Conservation (phyloP, 2,329 filamentous ascomycete species). For the Colletotrichum echinochloae region DNA sequence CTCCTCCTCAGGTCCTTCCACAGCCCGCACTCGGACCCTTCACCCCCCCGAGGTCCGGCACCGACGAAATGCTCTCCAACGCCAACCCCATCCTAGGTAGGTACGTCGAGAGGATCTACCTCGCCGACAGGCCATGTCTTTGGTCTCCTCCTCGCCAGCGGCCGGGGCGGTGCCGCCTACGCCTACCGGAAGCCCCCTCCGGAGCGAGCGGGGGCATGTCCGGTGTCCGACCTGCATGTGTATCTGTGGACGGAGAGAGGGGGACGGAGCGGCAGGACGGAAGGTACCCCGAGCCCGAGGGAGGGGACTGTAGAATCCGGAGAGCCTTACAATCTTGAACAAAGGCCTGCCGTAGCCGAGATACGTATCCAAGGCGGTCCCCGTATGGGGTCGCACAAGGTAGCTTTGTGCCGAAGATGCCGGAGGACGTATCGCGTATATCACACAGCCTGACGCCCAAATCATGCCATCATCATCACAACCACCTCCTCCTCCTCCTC, state of each 20-base stretch:
- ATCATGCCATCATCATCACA: conserved; percentile 16
- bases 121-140: conserved; percentile 51
- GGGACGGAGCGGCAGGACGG: conserved; percentile 19
- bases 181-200: conserved; percentile 55
- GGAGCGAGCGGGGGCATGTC: conserved; percentile 49
- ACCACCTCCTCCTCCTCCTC: too few species aligned
- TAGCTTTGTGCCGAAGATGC: neutral
- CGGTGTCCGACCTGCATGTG: conserved; percentile 49
- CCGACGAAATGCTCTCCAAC: conserved; percentile 53
- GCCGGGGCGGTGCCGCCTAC: conserved; percentile 52
- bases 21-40: conserved; percentile 43
- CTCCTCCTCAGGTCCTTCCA: conserved; percentile 28
- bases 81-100: conserved; percentile 44
- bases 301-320: neutral
- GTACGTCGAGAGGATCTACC: conserved; percentile 54
- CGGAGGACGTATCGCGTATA: neutral
- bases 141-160: conserved; percentile 47
- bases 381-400: neutral
- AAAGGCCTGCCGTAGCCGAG: neutral
- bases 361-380: neutral
- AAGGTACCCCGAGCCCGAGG: neutral
- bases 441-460: neutral
- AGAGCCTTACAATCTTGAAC: neutral
- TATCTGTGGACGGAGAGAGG: conserved; percentile 39
- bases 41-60: conserved; percentile 47